Conservation (phyloP, 352 stramenopile genomes). For the Heterotrichella gracilis region DNA sequence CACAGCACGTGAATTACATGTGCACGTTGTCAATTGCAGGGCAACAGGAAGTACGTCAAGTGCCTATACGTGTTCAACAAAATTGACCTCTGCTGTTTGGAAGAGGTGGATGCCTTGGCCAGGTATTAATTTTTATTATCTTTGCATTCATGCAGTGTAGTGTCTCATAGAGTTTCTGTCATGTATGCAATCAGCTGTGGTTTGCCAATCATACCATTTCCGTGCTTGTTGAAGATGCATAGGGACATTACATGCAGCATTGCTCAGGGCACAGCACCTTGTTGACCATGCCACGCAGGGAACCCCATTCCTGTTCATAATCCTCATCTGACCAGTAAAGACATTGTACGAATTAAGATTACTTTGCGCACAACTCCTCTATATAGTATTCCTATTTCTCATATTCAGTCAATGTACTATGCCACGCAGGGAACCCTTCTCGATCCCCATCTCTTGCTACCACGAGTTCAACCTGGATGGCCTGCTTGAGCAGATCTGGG, state of each 20-base stretch:
- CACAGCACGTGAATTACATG: no score
- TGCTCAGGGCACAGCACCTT: no score
- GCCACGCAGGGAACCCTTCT: no score
- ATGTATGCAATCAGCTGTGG: not conserved
- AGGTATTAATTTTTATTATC: conserved; percentile 23
- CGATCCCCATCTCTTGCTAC: conserved; percentile 65
- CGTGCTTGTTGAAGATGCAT: not conserved
- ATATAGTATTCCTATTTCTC: conserved; percentile 24
- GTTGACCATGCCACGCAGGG: no score
- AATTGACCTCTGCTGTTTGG: conserved; percentile 91
- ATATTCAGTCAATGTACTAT: no score
- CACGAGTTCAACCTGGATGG: conserved; percentile 76
- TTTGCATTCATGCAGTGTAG: not conserved
- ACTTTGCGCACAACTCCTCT: no score
- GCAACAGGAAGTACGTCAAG: conserved; percentile 91
- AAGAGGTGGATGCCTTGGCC: conserved; percentile 83
- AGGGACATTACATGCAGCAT: not conserved
- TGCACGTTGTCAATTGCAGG: no score
- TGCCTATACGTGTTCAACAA: conserved; percentile 99
- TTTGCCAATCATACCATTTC: not conserved
- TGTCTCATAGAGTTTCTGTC: not conserved
- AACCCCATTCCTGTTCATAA: no score
- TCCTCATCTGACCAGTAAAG: conserved; percentile 16
- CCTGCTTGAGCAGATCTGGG: conserved; percentile 74
- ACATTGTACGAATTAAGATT: no score